Base-by-base conservation (phyloP, 2,329 filamentous ascomycete species). In the Alternaria sp. region DNA sequence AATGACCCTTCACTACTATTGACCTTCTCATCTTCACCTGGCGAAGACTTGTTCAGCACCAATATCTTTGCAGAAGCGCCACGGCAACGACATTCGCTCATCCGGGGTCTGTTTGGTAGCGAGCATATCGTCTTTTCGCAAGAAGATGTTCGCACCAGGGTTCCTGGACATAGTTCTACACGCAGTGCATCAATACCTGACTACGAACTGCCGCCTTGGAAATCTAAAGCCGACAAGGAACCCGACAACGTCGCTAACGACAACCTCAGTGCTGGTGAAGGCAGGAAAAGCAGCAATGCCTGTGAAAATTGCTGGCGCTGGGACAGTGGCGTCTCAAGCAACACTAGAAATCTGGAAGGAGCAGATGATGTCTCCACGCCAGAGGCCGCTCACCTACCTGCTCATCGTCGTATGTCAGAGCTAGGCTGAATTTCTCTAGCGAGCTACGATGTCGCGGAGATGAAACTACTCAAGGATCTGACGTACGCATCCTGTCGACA, bases 21-120 rank as follows among this genome's bases (percentile, higher is more conserved):
- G 12, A 27, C 27, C 3, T 54, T 60, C 16, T 36, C 46, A 34
- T 54, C 59, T 18, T 59, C 62, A 10, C 25, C 51, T 20, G 46
- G 27, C 10, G 36, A 22, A 28, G 51, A 45, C 12, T 40, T 49
- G 10, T 32, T 45, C 25, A 54, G 45, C 18, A 50, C 8, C 10
- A 25, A 38, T 9, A 22, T 62, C 6, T 55, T 55, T 16, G 54
- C 59, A n/a, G 58, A 60, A 11, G 57, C 54, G 8, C 57, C 27
- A 2, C 60, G 44, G 4, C 54, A 62, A 51, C 59, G 59, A 2
- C 49, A 53, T 10, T 61, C 61, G 4, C 20, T 63, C 18, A 41
- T 70, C 6, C 62, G 54, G 32, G 54, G 60, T 12, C 36, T 64
- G 6, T 64, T 69, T 11, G 44, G 55, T 14, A 41, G 49, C 10